A percentile compares a stretch with the other conserved stretches of the same genome.
phyloP scores from a whole-genome alignment of 768 basidiomycete genomes.

The Russula earlei region DNA sequence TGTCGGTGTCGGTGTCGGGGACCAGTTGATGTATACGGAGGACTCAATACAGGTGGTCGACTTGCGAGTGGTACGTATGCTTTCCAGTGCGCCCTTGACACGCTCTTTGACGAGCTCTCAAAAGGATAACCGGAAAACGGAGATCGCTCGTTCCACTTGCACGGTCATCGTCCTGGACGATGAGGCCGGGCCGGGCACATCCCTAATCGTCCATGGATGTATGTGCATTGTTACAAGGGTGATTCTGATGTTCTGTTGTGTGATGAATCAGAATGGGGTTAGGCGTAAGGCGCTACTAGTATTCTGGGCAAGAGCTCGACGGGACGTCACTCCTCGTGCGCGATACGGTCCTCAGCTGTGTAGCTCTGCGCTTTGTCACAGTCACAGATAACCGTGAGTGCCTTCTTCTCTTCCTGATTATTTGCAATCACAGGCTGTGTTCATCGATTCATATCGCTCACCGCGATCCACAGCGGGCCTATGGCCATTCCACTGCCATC shows the following conservation, averaged over 20 bases:
- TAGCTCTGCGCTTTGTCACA: slow-evolving; percentile 11
- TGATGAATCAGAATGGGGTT: slow-evolving; percentile 7
- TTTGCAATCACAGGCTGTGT: not conserved
- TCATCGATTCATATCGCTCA: not conserved
- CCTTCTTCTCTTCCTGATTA: not conserved
- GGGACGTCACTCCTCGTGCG: slow-evolving; percentile 10
- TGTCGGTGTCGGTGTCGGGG: not conserved
- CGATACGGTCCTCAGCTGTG: slow-evolving; percentile 14
- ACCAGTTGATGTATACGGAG: slow-evolving; percentile 9
- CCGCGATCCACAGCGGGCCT: not conserved
- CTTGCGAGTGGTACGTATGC: not conserved
- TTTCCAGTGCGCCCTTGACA: not conserved
- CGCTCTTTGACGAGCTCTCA: not conserved
- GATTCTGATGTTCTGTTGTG: not conserved
- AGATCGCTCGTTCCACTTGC: slow-evolving; percentile 17
- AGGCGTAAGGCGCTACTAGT: slow-evolving; percentile 13
- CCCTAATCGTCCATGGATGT: slow-evolving; percentile 17
- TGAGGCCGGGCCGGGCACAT: no score
- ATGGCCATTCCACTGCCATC: slow-evolving; percentile 18
- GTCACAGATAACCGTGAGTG: slow-evolving; percentile 16
- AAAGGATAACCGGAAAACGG: slow-evolving; percentile 16
- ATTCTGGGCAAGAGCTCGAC: slow-evolving; percentile 8
- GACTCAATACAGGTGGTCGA: slow-evolving; percentile 18
- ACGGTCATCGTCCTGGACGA: slow-evolving; percentile 9
- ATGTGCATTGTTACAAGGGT: not conserved